A percentile compares a stretch with the other conserved stretches of the same genome.
These are phyloP conservation scores for Kwoniella botswanensis DNA, from an alignment of 768 basidiomycete genomes.

Conservation along the genomic window DNA sequence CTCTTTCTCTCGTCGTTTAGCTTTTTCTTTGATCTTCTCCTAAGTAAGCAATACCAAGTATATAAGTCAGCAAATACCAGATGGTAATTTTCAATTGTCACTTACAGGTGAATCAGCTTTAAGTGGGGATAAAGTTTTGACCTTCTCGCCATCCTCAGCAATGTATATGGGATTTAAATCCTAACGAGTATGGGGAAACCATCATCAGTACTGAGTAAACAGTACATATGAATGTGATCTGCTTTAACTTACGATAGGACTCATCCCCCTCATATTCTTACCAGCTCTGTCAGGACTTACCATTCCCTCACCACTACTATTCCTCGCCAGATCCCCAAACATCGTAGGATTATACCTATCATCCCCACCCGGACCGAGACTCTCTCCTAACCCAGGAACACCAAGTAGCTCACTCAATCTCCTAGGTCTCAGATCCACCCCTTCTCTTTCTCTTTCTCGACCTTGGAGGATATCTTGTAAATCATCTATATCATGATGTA, in stretches of 20 bases:
- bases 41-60: too few relatives aligned
- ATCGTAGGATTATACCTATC: conserved; percentile 16
- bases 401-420: conserved; percentile 16
- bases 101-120: conserved; percentile 5
- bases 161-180: conserved; percentile 14
- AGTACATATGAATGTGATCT: background rate
- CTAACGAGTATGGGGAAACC: background rate
- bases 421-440: conserved; percentile 11
- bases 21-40: background rate
- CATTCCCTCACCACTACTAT: background rate
- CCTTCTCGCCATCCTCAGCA: conserved; percentile 8
- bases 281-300: background rate
- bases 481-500: background rate
- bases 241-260: conserved; percentile 12
- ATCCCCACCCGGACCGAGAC: background rate
- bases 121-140: background rate
- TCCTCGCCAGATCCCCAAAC: conserved; percentile 15
- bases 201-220: background rate
- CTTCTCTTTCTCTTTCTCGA: background rate
- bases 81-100: background rate
- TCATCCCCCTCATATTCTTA: background rate
- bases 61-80: too few relatives aligned
- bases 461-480: conserved; percentile 1
- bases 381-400: conserved; percentile 7
- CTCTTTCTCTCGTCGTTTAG: conserved; percentile 6